Conservation (phyloP, 208 protist species). For the Leishmania tarentolae region DNA sequence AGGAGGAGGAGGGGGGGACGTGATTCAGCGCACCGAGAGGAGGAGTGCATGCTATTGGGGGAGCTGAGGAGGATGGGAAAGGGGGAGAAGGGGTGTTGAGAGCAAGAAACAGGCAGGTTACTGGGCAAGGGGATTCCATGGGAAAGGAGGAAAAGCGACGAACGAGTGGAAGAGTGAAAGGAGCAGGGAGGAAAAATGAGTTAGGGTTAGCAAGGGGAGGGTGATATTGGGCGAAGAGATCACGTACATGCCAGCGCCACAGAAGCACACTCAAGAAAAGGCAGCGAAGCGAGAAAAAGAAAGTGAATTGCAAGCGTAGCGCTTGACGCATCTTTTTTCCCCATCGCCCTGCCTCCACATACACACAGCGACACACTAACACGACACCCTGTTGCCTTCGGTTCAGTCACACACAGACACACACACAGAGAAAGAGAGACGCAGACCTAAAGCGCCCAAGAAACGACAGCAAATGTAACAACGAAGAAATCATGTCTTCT, state of each 20-base stretch:
- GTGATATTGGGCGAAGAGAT: background rate
- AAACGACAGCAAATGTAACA: too few species aligned
- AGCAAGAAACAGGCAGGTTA: background rate
- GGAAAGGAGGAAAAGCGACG: background rate
- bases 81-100: background rate
- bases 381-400: background rate
- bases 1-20: background rate
- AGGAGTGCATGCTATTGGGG: background rate
- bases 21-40: background rate
- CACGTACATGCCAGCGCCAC: background rate
- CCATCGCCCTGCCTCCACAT: too few species aligned
- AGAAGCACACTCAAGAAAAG: background rate
- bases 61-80: slow-evolving; percentile 1
- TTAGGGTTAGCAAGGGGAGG: background rate
- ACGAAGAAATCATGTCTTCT: too few species aligned
- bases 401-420: background rate
- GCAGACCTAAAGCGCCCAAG: too few species aligned
- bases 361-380: background rate
- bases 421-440: background rate
- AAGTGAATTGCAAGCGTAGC: too few species aligned
- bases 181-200: background rate
- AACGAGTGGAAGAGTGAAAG: background rate
- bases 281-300: background rate
- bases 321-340: too few species aligned
- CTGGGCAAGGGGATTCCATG: background rate